Evolutionary conservation across 148 eudicot genomes (phyloP).

Genomic region (Rhododendron ferrugineum): DNA sequence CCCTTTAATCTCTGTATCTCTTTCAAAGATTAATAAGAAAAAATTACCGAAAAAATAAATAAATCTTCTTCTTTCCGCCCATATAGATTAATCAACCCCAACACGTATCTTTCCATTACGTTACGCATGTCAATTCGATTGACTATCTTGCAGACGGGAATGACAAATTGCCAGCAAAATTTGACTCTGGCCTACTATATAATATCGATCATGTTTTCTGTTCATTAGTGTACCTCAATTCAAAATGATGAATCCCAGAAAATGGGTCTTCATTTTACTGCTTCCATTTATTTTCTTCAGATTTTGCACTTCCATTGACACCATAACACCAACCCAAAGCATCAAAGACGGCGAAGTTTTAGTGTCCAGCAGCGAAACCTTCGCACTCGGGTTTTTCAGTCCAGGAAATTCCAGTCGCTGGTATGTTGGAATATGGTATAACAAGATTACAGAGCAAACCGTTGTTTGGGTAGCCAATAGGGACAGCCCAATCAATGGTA

Average conservation of each 20-base stretch:
- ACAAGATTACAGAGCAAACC: not conserved
- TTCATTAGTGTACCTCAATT: not conserved
- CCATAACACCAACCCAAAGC: not conserved
- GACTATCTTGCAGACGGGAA: too few relatives aligned
- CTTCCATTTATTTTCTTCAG: not conserved
- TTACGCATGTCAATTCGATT: too few relatives aligned
- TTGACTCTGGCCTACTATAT: too few relatives aligned
- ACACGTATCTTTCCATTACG: too few relatives aligned
- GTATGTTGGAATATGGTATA: slow-evolving; percentile 26
- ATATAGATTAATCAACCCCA: too few relatives aligned
- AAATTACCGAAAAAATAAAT: too few relatives aligned
- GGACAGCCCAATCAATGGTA: slow-evolving; percentile 9
- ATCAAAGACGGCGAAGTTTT: not conserved
- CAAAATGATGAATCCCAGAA: not conserved
- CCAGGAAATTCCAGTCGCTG: not conserved
- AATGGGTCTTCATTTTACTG: not conserved
- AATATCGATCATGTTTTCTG: not conserved
- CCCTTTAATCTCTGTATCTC: too few relatives aligned
- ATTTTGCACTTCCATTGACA: not conserved
- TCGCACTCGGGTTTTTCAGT: slow-evolving; percentile 8
- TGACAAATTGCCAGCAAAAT: too few relatives aligned
- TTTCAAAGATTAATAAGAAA: too few relatives aligned
- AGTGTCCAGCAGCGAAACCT: slow-evolving; percentile 4
- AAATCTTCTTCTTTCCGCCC: too few relatives aligned
- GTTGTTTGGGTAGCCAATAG: slow-evolving; percentile 17